Evolutionary conservation across 2,329 filamentous ascomycete genomes (phyloP).

Genomic region (Pseudocercospora musae): DNA sequence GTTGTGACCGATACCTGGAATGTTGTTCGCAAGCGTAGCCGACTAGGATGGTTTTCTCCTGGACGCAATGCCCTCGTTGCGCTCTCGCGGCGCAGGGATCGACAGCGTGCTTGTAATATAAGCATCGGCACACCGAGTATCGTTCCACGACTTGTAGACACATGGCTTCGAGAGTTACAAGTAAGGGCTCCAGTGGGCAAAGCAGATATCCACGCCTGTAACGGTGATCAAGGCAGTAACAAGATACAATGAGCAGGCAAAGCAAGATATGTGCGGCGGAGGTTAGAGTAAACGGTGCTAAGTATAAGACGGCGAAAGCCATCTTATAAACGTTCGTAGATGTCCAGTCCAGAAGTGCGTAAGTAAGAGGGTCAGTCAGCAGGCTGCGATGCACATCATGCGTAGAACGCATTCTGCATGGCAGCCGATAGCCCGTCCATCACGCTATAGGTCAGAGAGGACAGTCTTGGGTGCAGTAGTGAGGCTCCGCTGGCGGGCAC

Average conservation of each 20-base stretch:
- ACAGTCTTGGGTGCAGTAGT: slow-evolving; percentile 5
- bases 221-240: neutral
- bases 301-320: neutral
- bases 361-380: slow-evolving; percentile 3
- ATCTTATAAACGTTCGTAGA: slow-evolving; percentile 2
- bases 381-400: slow-evolving; percentile 9
- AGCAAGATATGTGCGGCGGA: slow-evolving; percentile 3
- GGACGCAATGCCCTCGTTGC: slow-evolving; percentile 66
- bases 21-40: slow-evolving; percentile 66
- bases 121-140: slow-evolving; percentile 80
- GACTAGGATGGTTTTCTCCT: slow-evolving; percentile 74
- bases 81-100: slow-evolving; percentile 77
- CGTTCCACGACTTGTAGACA: slow-evolving; percentile 84
- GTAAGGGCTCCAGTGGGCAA: neutral
- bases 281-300: neutral
- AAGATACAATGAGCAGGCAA: neutral
- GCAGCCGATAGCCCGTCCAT: neutral
- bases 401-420: slow-evolving; percentile 6
- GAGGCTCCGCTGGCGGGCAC: slow-evolving; percentile 5
- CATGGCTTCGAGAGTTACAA: slow-evolving; percentile 54
- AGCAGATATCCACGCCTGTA: neutral
- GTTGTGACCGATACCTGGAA: slow-evolving; percentile 13
- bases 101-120: slow-evolving; percentile 83
- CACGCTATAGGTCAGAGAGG: slow-evolving; percentile 5
- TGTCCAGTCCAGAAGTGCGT: neutral